Base-by-base conservation (phyloP, 805 yeast genomes). In the Teunomyces funiuensis region DNA sequence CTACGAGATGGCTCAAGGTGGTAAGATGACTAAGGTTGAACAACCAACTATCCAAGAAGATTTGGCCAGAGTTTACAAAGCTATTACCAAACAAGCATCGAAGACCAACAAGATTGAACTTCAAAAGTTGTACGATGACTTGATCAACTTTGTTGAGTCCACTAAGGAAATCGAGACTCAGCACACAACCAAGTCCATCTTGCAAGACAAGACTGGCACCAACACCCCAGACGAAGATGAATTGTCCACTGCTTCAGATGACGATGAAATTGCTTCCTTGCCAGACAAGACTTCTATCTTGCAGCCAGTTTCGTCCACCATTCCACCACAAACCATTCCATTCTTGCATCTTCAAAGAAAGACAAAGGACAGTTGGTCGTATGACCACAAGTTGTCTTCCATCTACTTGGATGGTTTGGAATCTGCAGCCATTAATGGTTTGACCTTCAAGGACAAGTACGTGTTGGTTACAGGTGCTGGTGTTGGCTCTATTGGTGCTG, bases 401-500 rank as follows among this genome's bases (percentile, higher is more conserved):
- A 58, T 73, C 31, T 93, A 85, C 71, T 79, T 93, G 64, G 90
- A 88, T 61, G 95, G 93, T 44, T 81, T 93, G 60, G 98, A 93
- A 71, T 77, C 78, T 48, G 96, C 95, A 63, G 97, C 99, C 26
- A 80, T 88, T 50, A 93, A 90, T 56, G 99, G 99, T 73, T 78
- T 89, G 43, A 79, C 96, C 28, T 93, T 83, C 75, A 82, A 83
- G 64, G 88, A 82, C 64, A 93, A 89, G 69, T 82, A 83, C 53
- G 97, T 90, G 39, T 79, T 93, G 58, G 76, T 93, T 52, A 93
- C 99, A 37, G 99, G 99, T 76, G 98, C 98, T 39, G 99, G 99
- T 76, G 90, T 88, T 37, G 99, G 98, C 41, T 93, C 99, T 39
- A 93, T 93, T 60, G 99, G 98, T 73, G 97, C 97, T 47, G 97